Conservation (phyloP, 352 stramenopile species). For the Phytophthora pini region DNA sequence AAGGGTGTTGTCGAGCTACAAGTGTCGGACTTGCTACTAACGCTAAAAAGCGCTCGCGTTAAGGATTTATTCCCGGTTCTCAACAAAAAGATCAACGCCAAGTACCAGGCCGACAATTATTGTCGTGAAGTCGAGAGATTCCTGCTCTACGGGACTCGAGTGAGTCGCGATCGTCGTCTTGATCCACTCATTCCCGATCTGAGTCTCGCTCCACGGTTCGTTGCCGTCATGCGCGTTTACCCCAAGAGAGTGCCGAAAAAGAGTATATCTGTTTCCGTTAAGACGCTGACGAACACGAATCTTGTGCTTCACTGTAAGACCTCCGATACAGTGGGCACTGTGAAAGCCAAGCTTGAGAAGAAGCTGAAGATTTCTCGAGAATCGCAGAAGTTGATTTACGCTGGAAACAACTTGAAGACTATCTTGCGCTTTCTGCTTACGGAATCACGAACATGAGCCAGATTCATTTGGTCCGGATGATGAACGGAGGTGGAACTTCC, state of each 20-base stretch:
- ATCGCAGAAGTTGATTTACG: constrained; percentile 93
- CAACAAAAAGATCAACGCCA: neutral
- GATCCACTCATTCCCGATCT: constrained; percentile 17
- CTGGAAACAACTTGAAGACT: constrained; percentile 89
- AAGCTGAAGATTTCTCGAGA: constrained; percentile 78
- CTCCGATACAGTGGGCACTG: constrained; percentile 13
- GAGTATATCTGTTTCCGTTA: neutral
- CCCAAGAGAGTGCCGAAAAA: constrained; percentile 47
- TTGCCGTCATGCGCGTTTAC: constrained; percentile 4
- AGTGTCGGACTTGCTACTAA: neutral
- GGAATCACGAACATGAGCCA: constrained; percentile 89
- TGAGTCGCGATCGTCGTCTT: constrained; percentile 1
- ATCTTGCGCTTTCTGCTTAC: constrained; percentile 89
- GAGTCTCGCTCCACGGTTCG: constrained; percentile 4
- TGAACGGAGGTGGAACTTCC: constrained; percentile 46
- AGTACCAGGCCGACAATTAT: too few species aligned
- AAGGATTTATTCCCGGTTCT: constrained; percentile 8
- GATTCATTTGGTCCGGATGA: constrained; percentile 88
- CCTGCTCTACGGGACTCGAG: constrained; percentile 4
- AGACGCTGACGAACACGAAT: constrained; percentile 83
- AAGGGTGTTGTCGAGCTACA: neutral
- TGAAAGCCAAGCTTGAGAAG: constrained; percentile 91
- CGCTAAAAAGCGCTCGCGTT: neutral
- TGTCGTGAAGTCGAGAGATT: constrained; percentile 7
- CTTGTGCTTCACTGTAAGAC: constrained; percentile 55